phyloP scores from a whole-genome alignment of 2,329 filamentous ascomycete genomes.

The Ophiocordyceps camponoti-leonardi region DNA sequence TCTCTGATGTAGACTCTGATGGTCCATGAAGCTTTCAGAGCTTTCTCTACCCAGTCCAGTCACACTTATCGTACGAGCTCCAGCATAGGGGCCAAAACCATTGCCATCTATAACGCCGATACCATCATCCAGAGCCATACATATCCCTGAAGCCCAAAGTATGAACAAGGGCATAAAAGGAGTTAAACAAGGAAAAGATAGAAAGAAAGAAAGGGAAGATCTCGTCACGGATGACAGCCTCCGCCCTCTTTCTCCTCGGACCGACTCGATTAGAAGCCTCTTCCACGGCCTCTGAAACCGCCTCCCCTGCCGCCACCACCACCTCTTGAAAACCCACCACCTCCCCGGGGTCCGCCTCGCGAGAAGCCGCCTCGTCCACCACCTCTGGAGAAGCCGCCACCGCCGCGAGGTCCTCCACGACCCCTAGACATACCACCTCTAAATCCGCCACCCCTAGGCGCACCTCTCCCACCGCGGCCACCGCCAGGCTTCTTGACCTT shows the following conservation, averaged over 20 bases:
- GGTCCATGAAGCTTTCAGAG: background rate
- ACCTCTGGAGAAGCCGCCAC: slow-evolving; percentile 15
- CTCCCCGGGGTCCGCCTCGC: background rate
- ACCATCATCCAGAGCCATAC: slow-evolving; percentile 1
- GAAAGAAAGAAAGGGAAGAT: background rate
- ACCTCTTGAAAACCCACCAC: background rate
- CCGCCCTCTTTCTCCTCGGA: background rate
- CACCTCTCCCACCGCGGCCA: slow-evolving; percentile 12
- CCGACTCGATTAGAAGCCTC: background rate
- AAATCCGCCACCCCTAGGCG: slow-evolving; percentile 11
- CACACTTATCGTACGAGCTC: slow-evolving; percentile 3
- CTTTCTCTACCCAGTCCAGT: background rate
- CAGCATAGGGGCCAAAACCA: slow-evolving; percentile 1
- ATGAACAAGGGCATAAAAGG: background rate
- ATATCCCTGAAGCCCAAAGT: background rate
- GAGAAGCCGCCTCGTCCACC: slow-evolving; percentile 17
- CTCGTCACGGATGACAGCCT: background rate
- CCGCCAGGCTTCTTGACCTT: slow-evolving; percentile 40
- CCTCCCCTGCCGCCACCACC: background rate
- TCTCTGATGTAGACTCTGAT: too few relatives aligned
- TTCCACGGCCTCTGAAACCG: slow-evolving; percentile 1
- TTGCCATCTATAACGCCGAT: slow-evolving; percentile 2
- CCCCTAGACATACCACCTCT: slow-evolving; percentile 20
- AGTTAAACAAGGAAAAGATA: background rate
- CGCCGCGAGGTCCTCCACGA: slow-evolving; percentile 21